phyloP scores from a whole-genome alignment of 1,139 yeast species.

The Kodamaea anthophila region DNA sequence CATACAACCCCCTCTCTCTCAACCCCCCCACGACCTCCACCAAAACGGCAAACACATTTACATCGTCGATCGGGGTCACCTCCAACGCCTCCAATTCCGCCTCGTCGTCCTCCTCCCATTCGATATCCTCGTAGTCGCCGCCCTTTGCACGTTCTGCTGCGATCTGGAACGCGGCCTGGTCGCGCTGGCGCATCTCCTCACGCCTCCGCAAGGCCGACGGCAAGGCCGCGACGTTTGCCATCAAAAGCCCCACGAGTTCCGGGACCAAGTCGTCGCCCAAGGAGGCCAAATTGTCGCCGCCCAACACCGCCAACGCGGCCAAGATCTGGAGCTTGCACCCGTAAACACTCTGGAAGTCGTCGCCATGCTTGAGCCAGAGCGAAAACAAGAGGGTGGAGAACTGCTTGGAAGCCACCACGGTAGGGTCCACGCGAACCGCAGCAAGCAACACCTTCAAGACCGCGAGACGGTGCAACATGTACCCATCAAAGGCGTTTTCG shows the following conservation, averaged over 20 bases:
- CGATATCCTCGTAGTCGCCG: constrained; percentile 24
- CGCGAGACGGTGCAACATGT: constrained; percentile 42
- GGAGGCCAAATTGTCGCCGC: constrained; percentile 10
- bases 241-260: constrained; percentile 36
- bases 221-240: constrained; percentile 37
- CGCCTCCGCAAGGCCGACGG: constrained; percentile 45
- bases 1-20: constrained; percentile 36
- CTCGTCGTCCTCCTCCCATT: constrained; percentile 36
- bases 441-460: constrained; percentile 41
- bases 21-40: too few relatives aligned
- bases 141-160: constrained; percentile 16
- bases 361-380: constrained; percentile 45
- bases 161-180: constrained; percentile 23
- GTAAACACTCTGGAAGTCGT: constrained; percentile 47
- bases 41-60: constrained; percentile 44
- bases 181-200: constrained; percentile 36
- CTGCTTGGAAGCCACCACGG: constrained; percentile 28
- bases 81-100: constrained; percentile 48
- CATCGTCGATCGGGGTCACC: constrained; percentile 44
- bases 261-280: constrained; percentile 31
- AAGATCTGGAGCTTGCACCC: constrained; percentile 51
- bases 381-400: constrained; percentile 35
- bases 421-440: constrained; percentile 35
- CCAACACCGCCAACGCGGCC: constrained; percentile 30
- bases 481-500: constrained; percentile 41